Evolutionary conservation across 2,329 filamentous ascomycete genomes (phyloP).

Genomic region (Pseudogymnoascus sp.): DNA sequence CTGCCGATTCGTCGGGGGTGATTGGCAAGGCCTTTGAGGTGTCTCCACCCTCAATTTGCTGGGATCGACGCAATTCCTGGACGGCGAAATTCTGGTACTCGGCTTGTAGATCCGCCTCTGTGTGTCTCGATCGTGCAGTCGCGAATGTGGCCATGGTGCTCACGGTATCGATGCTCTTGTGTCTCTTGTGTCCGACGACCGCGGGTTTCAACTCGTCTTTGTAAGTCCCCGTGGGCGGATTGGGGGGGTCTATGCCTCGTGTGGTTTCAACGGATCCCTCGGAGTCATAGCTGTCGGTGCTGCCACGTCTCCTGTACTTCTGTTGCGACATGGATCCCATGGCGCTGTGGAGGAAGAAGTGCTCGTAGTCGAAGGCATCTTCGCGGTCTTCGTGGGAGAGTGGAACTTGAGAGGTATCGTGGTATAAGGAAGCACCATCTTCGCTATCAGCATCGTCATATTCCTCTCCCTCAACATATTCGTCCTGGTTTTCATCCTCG

Average conservation of each 20-base stretch:
- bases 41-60: not conserved
- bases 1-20: not conserved
- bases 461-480: constrained; percentile 27
- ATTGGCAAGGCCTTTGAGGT: not conserved
- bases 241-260: constrained; percentile 36
- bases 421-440: constrained; percentile 55
- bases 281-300: constrained; percentile 48
- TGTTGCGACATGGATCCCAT: constrained; percentile 66
- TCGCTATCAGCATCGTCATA: constrained; percentile 45
- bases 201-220: constrained; percentile 12
- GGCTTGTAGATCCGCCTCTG: constrained; percentile 33
- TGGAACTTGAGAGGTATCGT: constrained; percentile 50
- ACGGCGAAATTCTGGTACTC: constrained; percentile 28
- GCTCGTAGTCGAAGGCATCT: constrained; percentile 93
- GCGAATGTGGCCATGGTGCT: constrained; percentile 56
- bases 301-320: constrained; percentile 38
- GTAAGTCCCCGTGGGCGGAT: constrained; percentile 15
- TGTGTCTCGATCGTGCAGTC: constrained; percentile 37
- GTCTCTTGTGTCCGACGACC: constrained; percentile 36
- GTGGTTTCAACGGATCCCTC: constrained; percentile 57
- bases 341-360: constrained; percentile 90
- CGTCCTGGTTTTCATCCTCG: constrained; percentile 27
- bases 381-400: constrained; percentile 85
- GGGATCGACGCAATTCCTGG: constrained; percentile 15
- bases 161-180: constrained; percentile 49